Conservation (phyloP, 371 early-diverging fungal genomes). For the Nosema muscidifuracis region DNA sequence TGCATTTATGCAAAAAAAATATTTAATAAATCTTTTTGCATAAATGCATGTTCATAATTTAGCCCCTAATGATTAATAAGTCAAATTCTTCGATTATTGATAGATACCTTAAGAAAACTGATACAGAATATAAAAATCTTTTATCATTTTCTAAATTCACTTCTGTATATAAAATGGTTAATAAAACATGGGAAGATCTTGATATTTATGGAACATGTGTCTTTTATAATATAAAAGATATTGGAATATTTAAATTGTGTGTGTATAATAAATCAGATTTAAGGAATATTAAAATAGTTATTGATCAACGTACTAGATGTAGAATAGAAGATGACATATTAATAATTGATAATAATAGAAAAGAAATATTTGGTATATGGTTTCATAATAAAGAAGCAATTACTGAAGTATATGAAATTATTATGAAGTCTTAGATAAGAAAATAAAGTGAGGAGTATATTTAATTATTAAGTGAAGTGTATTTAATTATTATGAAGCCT, state of each 20-base stretch:
- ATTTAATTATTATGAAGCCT: no score
- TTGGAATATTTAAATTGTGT: neutral
- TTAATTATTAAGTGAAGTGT: no score
- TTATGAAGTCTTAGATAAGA: no score
- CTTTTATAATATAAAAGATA: neutral
- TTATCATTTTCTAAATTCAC: neutral
- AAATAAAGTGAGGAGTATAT: no score
- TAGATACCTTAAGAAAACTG: neutral
- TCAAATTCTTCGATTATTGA: neutral
- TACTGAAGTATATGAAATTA: neutral
- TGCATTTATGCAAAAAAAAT: neutral
- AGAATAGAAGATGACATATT: neutral
- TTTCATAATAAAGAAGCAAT: neutral
- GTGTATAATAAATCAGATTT: neutral
- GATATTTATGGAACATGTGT: constrained; percentile 2
- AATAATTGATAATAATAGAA: neutral
- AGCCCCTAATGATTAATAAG: no score
- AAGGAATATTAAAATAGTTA: neutral
- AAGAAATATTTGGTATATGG: constrained; percentile 5
- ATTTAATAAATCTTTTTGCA: neutral
- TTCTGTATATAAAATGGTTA: neutral
- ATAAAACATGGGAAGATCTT: neutral
- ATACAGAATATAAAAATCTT: neutral
- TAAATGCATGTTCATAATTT: neutral
- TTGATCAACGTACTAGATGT: neutral